Evolutionary conservation across 2,329 filamentous ascomycete species (phyloP), one percentile per base, ranked within the genome.

Genomic region (Paraphaeosphaeria sporulosa): DNA sequence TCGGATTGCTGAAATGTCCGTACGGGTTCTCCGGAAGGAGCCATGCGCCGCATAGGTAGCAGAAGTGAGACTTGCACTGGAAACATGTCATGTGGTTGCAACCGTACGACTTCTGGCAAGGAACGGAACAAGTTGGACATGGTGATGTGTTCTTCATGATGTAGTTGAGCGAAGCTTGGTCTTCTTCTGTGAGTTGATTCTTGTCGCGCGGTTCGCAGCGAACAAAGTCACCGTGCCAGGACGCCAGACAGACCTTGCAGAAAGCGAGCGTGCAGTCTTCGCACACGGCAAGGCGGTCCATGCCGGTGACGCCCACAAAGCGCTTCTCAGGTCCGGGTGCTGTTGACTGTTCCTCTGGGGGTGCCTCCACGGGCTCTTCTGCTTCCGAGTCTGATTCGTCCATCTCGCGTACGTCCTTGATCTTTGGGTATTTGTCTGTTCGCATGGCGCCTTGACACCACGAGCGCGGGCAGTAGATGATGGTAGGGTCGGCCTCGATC

Each of bases 41-140:
- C 91, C 92, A 98, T n/a, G 89, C 85, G 0, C 90, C 90, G 74
- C 95, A 98, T 1, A 98, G 85, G 69, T 98, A 98, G 81, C 95
- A 99, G 76, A 97, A 98, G 77, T 98, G 94, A 2, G 92, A 91
- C 54, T 90, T 85, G 81, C 95, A 99, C 64, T 92, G 89, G 76
- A 90, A 92, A 79, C 94, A 97, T 52, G 90, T 91, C 93, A 98
- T 98, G 78, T 97, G 94, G 78, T 97, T 97, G 83, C 95, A 99
- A 42, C 95, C 95, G 72, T 92, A 89, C 1, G 90, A 92, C 82
- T 99, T 99, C 75, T 97, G 92, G 23, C 90, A 90, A 0, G 92
- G 92, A 0, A 90, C 89, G 32, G 84, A 87, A 79, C 95, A 99
- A 4, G 93, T 94, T 12, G 95, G 94, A 73, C 95, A 99, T 1